Percentiles rank a stretch among this genome's conserved stretches.
Evolutionary conservation across 2,329 filamentous ascomycete species (phyloP).

Genomic region (Penicillium italicum): DNA sequence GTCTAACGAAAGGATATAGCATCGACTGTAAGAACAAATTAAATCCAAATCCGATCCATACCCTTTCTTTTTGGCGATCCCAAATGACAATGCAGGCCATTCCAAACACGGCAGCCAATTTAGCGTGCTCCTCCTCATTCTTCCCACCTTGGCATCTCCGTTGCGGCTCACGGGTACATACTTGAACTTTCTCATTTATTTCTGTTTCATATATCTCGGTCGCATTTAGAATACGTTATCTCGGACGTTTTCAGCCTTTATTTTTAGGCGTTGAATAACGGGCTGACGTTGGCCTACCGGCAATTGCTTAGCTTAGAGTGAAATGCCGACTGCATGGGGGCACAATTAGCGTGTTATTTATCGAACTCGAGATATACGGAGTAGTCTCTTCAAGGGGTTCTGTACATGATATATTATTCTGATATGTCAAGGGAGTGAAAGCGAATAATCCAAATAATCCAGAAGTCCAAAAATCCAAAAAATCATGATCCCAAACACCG

Average conservation of each 20-base stretch:
- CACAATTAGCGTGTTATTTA: constrained; percentile 2
- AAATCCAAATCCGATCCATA: too few species aligned
- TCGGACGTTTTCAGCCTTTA: constrained; percentile 1
- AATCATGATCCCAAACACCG: constrained; percentile 14
- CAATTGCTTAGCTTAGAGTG: constrained; percentile 6
- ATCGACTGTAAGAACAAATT: too few species aligned
- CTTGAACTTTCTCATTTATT: background rate
- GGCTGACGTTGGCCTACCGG: constrained; percentile 6
- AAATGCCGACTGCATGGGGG: constrained; percentile 8
- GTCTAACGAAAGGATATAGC: too few species aligned
- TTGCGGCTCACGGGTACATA: background rate
- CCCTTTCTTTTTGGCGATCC: background rate
- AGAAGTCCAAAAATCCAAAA: background rate
- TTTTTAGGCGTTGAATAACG: constrained; percentile 2
- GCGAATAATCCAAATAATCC: background rate
- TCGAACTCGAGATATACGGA: background rate
- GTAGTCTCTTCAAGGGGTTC: constrained; percentile 1
- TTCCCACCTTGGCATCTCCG: background rate
- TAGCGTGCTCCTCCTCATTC: background rate
- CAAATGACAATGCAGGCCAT: background rate
- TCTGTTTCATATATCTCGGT: background rate
- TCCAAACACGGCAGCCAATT: background rate
- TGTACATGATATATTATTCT: constrained; percentile 5
- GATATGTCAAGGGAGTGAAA: background rate
- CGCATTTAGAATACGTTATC: background rate